A percentile compares a stretch with the other conserved stretches of the same genome.
Evolutionary conservation across 1,284 basidiomycete genomes (phyloP).

Genomic region (Trichosporon ovoides): DNA sequence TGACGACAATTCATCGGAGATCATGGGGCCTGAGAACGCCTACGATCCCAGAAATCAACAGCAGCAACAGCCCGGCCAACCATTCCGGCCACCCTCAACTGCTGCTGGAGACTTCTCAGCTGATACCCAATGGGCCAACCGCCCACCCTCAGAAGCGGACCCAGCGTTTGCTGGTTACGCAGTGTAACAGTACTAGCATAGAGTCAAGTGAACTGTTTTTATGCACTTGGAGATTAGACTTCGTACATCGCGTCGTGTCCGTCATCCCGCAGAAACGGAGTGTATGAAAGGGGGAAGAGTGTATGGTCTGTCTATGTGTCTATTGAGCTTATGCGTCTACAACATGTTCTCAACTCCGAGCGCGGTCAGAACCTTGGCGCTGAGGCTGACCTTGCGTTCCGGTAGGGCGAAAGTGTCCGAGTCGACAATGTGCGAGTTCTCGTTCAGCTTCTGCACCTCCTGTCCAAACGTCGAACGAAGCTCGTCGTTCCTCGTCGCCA

Average conservation of each 20-base stretch:
- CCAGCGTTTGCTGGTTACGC: not conserved
- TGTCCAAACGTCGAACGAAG: constrained; percentile 47
- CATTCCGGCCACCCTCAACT: not conserved
- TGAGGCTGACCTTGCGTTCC: constrained; percentile 63
- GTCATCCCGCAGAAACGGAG: too few relatives aligned
- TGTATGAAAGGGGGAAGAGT: not conserved
- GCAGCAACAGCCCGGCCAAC: not conserved
- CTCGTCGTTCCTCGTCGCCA: constrained; percentile 60
- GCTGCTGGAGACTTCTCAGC: not conserved
- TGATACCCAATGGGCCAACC: not conserved
- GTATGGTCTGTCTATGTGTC: too few relatives aligned
- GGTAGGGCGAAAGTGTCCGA: constrained; percentile 49
- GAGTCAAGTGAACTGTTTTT: not conserved
- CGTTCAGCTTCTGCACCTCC: constrained; percentile 51
- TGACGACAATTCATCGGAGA: not conserved
- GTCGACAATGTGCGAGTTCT: constrained; percentile 50
- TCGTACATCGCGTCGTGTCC: too few relatives aligned
- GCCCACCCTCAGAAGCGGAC: not conserved
- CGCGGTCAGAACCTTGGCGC: constrained; percentile 62
- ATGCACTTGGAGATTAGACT: not conserved
- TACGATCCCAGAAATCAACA: not conserved
- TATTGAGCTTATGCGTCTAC: constrained; percentile 16
- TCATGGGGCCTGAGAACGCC: too few relatives aligned
- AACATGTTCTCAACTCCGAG: constrained; percentile 49
- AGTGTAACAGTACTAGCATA: constrained; percentile 1